Conservation (phyloP, 495 filamentous ascomycete genomes). For the Aspergillus kassunensis region DNA sequence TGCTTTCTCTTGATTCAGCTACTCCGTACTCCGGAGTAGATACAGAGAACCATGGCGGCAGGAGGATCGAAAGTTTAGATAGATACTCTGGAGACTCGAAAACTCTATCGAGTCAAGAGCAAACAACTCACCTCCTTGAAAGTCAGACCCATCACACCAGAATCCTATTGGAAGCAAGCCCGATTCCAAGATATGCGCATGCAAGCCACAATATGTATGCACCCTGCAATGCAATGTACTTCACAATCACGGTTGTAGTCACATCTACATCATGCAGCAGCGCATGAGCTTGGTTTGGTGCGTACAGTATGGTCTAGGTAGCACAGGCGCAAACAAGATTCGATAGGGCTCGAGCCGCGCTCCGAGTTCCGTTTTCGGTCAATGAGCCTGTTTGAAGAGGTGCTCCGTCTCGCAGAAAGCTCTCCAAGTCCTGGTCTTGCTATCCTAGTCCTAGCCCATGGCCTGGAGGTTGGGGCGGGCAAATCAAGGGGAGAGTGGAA, state of each 20-base stretch:
- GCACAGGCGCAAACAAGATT: too few species aligned
- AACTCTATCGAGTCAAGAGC: too few species aligned
- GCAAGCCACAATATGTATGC: constrained; percentile 2
- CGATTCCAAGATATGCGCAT: neutral
- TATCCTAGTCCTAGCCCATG: neutral
- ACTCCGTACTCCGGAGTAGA: too few species aligned
- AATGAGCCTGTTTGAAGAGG: neutral
- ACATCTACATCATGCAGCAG: constrained; percentile 2
- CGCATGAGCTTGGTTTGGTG: neutral
- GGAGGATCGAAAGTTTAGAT: neutral
- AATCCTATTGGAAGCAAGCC: neutral
- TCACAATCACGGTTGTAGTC: constrained; percentile 1
- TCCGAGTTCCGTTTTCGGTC: neutral
- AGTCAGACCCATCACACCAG: neutral
- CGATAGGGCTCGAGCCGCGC: neutral
- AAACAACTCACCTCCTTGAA: neutral
- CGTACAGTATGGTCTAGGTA: too few species aligned
- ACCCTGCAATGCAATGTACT: constrained; percentile 3
- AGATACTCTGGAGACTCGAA: neutral
- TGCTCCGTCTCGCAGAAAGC: neutral
- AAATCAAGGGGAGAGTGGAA: neutral
- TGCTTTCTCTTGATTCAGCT: neutral
- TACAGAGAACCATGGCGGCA: neutral
- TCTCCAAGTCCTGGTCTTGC: neutral
- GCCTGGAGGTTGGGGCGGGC: neutral